Evolutionary conservation across 78 protist species (phyloP).

Genomic region (Speleostelium caveatum): DNA sequence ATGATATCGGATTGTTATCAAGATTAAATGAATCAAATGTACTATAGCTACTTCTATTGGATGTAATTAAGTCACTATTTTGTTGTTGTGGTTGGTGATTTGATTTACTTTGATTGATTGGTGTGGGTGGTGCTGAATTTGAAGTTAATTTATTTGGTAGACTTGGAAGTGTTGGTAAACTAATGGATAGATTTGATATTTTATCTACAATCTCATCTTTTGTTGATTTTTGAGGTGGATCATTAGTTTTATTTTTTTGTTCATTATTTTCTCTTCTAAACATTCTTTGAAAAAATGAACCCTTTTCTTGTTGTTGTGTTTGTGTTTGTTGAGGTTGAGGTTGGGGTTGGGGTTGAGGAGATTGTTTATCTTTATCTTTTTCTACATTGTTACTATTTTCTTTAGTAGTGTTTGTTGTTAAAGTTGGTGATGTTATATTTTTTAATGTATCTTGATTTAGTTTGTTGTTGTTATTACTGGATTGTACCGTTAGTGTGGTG

Average conservation of each 20-base stretch:
- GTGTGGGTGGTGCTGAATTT: constrained; percentile 29
- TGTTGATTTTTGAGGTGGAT: not conserved
- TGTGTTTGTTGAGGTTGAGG: not conserved
- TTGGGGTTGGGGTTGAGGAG: not conserved
- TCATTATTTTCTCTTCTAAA: constrained; percentile 22
- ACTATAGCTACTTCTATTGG: not conserved
- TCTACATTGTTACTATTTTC: not conserved
- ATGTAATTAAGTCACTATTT: too few species aligned
- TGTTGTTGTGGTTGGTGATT: not conserved
- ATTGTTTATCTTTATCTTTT: not conserved
- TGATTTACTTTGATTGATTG: not conserved
- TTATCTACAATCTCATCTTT: not conserved
- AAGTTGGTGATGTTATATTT: not conserved
- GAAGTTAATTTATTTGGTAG: not conserved
- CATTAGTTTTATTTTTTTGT: too few species aligned
- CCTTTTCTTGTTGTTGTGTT: not conserved
- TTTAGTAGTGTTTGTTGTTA: not conserved
- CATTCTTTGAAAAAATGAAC: constrained; percentile 29
- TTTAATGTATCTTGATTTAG: not conserved
- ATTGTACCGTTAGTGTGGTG: not conserved
- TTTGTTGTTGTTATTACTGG: not conserved
- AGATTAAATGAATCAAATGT: not conserved
- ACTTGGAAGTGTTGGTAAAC: not conserved
- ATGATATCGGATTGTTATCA: not conserved
- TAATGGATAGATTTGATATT: not conserved